phyloP scores from a whole-genome alignment of 2,329 filamentous ascomycete species.

The Zymoseptoria tritici region DNA sequence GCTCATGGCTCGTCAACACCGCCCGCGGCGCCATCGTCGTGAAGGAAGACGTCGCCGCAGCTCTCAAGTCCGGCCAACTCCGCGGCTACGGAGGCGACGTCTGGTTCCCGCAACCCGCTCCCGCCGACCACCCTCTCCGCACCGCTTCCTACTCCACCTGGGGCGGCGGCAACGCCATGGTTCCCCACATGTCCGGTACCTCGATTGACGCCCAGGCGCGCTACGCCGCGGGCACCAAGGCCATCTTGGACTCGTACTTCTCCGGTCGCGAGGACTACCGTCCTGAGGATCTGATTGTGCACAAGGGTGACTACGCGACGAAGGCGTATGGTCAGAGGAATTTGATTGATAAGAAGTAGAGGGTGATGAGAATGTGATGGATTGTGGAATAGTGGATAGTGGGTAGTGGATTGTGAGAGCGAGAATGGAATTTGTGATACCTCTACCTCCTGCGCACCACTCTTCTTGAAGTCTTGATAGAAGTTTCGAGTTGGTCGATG shows the following conservation, averaged over 20 bases:
- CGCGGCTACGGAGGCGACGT: slow-evolving; percentile 82
- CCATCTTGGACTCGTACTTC: slow-evolving; percentile 87
- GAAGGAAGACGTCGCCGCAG: slow-evolving; percentile 96
- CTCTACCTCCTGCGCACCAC: not conserved
- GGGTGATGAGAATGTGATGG: not conserved
- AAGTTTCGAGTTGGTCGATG: too few species aligned
- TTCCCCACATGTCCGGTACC: slow-evolving; percentile 97
- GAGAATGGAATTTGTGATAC: not conserved
- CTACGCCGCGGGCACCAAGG: slow-evolving; percentile 55
- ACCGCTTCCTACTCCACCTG: slow-evolving; percentile 80
- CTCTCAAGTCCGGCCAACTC: slow-evolving; percentile 84
- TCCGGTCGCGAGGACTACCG: slow-evolving; percentile 80
- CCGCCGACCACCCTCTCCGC: slow-evolving; percentile 85
- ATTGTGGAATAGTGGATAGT: not conserved
- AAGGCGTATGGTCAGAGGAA: slow-evolving; percentile 74
- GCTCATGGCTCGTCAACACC: slow-evolving; percentile 96
- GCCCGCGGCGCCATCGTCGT: slow-evolving; percentile 97
- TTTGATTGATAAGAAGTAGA: slow-evolving; percentile 10
- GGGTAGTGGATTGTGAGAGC: too few species aligned
- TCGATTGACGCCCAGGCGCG: slow-evolving; percentile 96
- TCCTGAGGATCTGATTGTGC: slow-evolving; percentile 83
- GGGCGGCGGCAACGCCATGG: slow-evolving; percentile 97
- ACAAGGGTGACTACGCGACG: slow-evolving; percentile 86
- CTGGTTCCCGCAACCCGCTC: slow-evolving; percentile 97
- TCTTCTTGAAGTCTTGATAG: not conserved